A percentile compares a stretch with the other conserved stretches of the same genome.
Conservation (phyloP, 805 yeast species). For the Nakazawaea ishiwadae region DNA sequence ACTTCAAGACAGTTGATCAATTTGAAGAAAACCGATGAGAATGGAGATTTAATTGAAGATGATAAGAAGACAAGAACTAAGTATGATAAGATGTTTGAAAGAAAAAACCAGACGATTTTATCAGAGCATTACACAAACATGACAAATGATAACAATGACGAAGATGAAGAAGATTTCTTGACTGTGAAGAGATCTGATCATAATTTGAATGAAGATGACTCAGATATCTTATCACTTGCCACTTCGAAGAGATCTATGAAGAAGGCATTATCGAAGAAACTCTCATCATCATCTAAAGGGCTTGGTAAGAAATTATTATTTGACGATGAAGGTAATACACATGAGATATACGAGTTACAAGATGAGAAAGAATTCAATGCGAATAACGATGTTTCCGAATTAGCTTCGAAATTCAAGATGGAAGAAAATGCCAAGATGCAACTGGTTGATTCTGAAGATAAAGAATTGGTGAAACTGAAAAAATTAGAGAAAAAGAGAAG, state of each 20-base stretch:
- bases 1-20: slow-evolving; percentile 65
- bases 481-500: slow-evolving; percentile 84
- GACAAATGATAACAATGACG: slow-evolving; percentile 37
- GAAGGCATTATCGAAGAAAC: slow-evolving; percentile 83
- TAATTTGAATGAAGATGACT: slow-evolving; percentile 54
- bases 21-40: slow-evolving; percentile 52
- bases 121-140: slow-evolving; percentile 83
- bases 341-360: slow-evolving; percentile 85
- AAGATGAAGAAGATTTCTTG: slow-evolving; percentile 70
- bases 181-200: slow-evolving; percentile 76
- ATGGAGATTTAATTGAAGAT: slow-evolving; percentile 49
- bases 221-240: slow-evolving; percentile 51
- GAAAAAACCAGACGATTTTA: slow-evolving; percentile 87
- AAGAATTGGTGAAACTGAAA: slow-evolving; percentile 69
- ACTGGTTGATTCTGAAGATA: slow-evolving; percentile 72
- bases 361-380: slow-evolving; percentile 82
- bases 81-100: slow-evolving; percentile 92
- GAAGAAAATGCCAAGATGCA: slow-evolving; percentile 69
- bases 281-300: slow-evolving; percentile 54
- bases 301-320: slow-evolving; percentile 76
- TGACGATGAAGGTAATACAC: slow-evolving; percentile 94
- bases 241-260: slow-evolving; percentile 82
- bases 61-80: slow-evolving; percentile 66
- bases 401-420: slow-evolving; percentile 61
- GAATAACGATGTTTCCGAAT: slow-evolving; percentile 55